phyloP scores from a whole-genome alignment of 2,329 filamentous ascomycete species.

The Geosmithia putterillii region DNA sequence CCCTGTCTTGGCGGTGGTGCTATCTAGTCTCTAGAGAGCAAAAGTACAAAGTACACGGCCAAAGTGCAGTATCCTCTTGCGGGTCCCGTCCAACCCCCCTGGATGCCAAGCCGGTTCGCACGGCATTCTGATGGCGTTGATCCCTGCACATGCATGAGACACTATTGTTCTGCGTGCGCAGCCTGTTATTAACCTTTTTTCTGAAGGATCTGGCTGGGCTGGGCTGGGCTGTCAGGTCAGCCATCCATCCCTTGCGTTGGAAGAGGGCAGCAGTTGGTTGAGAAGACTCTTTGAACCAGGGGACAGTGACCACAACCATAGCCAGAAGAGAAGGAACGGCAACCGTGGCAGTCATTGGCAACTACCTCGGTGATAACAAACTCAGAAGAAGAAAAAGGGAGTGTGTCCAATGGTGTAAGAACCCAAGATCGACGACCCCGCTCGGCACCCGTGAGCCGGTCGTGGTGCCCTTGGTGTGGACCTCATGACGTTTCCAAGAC shows the following conservation, averaged over 20 bases:
- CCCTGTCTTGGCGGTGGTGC: background rate
- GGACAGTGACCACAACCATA: too few species aligned
- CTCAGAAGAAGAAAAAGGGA: background rate
- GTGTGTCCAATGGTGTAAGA: too few species aligned
- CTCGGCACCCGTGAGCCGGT: background rate
- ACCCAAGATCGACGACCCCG: too few species aligned
- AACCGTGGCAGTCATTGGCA: too few species aligned
- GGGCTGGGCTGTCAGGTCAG: too few species aligned
- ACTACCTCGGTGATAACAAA: background rate
- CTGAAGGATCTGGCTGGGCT: background rate
- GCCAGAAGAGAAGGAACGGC: too few species aligned
- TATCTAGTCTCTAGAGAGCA: too few species aligned
- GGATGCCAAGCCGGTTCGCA: conserved; percentile 23
- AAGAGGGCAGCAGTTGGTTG: too few species aligned
- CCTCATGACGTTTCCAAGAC: background rate
- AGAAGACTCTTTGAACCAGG: too few species aligned
- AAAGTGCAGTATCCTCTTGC: too few species aligned
- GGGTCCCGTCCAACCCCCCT: conserved; percentile 1
- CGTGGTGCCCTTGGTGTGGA: background rate
- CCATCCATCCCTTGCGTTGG: too few species aligned
- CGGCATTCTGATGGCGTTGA: conserved; percentile 20
- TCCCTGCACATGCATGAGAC: conserved; percentile 1
- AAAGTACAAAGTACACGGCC: background rate
- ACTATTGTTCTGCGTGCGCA: background rate
- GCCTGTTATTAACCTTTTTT: background rate